Evolutionary conservation across 1,284 basidiomycete species (phyloP).

Genomic region (Marasmius oreades): DNA sequence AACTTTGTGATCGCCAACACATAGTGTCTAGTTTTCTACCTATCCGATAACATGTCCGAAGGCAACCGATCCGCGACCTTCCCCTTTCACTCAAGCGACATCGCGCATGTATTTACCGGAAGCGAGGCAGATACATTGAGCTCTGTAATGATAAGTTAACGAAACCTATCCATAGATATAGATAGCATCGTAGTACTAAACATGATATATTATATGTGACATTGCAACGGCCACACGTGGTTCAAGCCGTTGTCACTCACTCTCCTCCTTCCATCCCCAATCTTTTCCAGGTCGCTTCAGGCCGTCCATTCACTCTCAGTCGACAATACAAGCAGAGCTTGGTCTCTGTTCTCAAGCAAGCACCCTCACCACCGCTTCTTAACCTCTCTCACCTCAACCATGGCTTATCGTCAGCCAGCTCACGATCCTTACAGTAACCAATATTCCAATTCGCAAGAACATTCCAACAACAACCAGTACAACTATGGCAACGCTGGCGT

Average conservation of each 20-base stretch:
- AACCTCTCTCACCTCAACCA: conserved; percentile 22
- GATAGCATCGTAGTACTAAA: too few species aligned
- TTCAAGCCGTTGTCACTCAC: not conserved
- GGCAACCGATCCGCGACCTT: too few species aligned
- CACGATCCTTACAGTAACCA: conserved; percentile 43
- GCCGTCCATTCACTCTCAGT: conserved; percentile 12
- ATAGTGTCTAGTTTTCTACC: too few species aligned
- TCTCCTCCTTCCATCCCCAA: conserved; percentile 7
- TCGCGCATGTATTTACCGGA: too few species aligned
- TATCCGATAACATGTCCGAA: too few species aligned
- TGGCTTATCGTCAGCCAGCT: conserved; percentile 57
- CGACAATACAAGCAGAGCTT: not conserved
- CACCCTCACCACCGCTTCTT: conserved; percentile 6
- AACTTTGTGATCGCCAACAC: too few species aligned
- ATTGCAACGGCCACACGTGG: too few species aligned
- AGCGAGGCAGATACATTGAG: too few species aligned
- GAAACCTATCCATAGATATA: too few species aligned
- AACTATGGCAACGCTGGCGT: conserved; percentile 33
- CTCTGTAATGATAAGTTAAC: too few species aligned
- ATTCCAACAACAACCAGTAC: conserved; percentile 22
- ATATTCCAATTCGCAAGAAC: conserved; percentile 10
- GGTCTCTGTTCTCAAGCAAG: not conserved
- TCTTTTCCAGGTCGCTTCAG: conserved; percentile 1
- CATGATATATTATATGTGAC: too few species aligned
- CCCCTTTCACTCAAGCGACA: too few species aligned